Evolutionary conservation across 805 yeast species (phyloP), one percentile per base, ranked within the genome.

Genomic region (Babjeviella inositovora): DNA sequence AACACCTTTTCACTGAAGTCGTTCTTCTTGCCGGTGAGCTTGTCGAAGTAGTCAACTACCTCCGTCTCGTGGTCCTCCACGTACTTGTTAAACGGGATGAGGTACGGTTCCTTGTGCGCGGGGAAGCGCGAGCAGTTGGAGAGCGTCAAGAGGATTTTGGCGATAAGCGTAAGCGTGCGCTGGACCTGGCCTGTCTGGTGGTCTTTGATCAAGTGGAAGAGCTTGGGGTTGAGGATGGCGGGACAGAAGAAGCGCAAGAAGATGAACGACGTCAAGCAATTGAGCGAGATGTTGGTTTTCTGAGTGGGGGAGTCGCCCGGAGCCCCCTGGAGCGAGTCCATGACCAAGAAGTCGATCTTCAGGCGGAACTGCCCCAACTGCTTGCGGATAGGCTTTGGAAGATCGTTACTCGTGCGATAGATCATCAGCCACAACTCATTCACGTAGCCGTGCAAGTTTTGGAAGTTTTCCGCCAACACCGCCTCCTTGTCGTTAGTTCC

Each of bases 201-300:
- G 17, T 64, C 57, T 24, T 65, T 60, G 1, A 81, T 66, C 23
- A 90, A 52, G 29, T 72, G 70, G 43, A 82, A 84, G 23, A 85
- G 45, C 37, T 81, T 82, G 0, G 98, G 98, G 37, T 82, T 85
- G 39, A 90, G 49, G 14, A 87, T 64, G 0, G 94, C 93, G 0
- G 98, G 97, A 37, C 95, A 84, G 32, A 84, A 64, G 44, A 74
- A 80, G 29, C 95, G 54, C 29, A 87, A 49, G 41, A 87, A 90
- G 8, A 87, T 50, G 37, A 90, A 79, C 1, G 94, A 84, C 11
- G 90, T 65, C 15, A 85, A 50, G 23, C 93, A 77, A 38, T 84
- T 75, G 28, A 75, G 52, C 1, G 82, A 62, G 7, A 53, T 40
- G 5, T 45, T 50, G 0, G 27, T 23, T n/a, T n/a, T n/a, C n/a